Conservation (phyloP, 305 asterid genomes). For the Rubia occidens region DNA sequence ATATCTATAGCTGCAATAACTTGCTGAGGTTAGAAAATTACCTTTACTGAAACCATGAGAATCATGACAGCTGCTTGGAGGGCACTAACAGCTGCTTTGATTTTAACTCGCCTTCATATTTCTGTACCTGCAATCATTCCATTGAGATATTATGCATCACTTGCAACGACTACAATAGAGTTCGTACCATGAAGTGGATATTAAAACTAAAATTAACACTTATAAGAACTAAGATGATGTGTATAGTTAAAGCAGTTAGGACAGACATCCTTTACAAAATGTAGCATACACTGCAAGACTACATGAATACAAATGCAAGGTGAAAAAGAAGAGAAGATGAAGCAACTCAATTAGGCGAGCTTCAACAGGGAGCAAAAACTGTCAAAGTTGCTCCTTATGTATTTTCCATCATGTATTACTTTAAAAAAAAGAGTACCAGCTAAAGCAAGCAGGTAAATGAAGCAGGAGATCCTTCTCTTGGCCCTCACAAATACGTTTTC, state of each 20-base stretch:
- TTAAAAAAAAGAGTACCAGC: neutral
- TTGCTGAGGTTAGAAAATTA: slow-evolving; percentile 23
- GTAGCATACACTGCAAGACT: neutral
- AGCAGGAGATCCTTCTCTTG: neutral
- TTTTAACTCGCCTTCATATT: no score
- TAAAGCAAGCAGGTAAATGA: neutral
- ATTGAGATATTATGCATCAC: no score
- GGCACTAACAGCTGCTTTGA: no score
- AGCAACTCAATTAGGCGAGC: neutral
- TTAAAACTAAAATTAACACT: neutral
- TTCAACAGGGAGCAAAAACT: neutral
- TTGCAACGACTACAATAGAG: no score
- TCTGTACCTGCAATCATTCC: no score
- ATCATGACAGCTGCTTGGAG: slow-evolving; percentile 64
- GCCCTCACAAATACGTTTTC: neutral
- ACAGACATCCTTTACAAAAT: neutral
- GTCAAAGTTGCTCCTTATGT: neutral
- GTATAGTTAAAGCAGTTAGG: neutral
- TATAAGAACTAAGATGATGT: no score
- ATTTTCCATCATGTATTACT: neutral
- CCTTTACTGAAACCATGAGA: slow-evolving; percentile 85
- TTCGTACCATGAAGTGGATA: neutral
- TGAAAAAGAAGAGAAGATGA: neutral
- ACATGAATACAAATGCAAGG: neutral
- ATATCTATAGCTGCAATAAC: slow-evolving; percentile 11